Evolutionary conservation across 768 basidiomycete genomes (phyloP).

Genomic region (Phylloporus sp.): DNA sequence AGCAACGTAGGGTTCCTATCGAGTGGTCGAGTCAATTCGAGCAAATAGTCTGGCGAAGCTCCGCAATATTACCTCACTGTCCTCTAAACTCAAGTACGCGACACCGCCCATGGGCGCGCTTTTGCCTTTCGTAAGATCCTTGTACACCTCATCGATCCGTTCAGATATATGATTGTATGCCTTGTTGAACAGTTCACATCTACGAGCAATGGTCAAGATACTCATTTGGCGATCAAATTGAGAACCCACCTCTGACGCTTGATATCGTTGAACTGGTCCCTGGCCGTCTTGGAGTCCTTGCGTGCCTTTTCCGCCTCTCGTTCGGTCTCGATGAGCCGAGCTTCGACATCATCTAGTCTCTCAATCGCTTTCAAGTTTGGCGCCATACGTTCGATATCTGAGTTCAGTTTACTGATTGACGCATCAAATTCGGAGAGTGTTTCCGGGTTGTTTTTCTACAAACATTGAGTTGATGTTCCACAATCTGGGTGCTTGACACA

Average conservation of each 20-base stretch:
- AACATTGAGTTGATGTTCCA: not conserved
- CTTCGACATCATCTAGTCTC: slow-evolving; percentile 79
- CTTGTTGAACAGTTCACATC: slow-evolving; percentile 87
- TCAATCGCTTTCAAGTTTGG: slow-evolving; percentile 98
- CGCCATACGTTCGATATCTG: slow-evolving; percentile 89
- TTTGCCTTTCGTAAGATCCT: slow-evolving; percentile 95
- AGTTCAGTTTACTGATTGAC: slow-evolving; percentile 60
- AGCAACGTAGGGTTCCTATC: slow-evolving; percentile 74
- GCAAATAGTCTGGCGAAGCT: slow-evolving; percentile 23
- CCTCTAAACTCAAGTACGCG: slow-evolving; percentile 93
- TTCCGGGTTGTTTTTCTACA: slow-evolving; percentile 59
- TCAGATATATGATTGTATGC: slow-evolving; percentile 97
- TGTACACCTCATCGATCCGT: slow-evolving; percentile 92
- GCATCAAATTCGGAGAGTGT: slow-evolving; percentile 71
- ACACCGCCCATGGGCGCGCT: slow-evolving; percentile 93
- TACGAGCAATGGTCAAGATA: slow-evolving; percentile 8
- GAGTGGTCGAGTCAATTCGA: slow-evolving; percentile 1
- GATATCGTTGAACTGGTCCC: slow-evolving; percentile 87
- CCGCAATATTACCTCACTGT: slow-evolving; percentile 71
- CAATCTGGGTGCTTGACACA: not conserved
- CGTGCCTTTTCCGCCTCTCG: slow-evolving; percentile 89
- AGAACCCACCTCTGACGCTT: slow-evolving; percentile 67
- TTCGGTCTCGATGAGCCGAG: slow-evolving; percentile 83
- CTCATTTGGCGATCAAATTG: not conserved
- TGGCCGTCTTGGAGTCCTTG: slow-evolving; percentile 84